These are phyloP conservation scores for Plasmodium inui DNA, from an alignment of 169 alveolate genomes.

Conservation along the genomic window DNA sequence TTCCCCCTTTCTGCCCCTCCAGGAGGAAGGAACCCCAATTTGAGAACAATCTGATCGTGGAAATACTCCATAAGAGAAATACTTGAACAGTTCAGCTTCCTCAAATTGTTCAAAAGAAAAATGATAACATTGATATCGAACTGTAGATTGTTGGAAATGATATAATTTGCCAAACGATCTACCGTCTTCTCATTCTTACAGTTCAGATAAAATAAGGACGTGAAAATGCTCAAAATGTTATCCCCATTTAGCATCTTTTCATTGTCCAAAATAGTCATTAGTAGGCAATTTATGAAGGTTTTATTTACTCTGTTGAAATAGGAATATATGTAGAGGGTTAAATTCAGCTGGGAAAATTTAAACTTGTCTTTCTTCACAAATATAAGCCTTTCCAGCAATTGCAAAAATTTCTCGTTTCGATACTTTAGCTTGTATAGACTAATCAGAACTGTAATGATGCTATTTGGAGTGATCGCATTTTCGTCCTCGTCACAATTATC, in stretches of 20 bases:
- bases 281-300: constrained; percentile 21
- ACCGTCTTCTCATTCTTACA: constrained; percentile 59
- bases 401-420: constrained; percentile 38
- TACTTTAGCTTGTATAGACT: constrained; percentile 52
- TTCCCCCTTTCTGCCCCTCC: constrained; percentile 4
- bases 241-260: constrained; percentile 16
- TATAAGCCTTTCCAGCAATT: constrained; percentile 42
- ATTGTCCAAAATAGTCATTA: constrained; percentile 33
- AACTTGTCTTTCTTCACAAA: constrained; percentile 36
- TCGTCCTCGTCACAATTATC: constrained; percentile 30
- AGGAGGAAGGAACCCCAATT: constrained; percentile 1
- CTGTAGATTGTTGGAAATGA: constrained; percentile 22
- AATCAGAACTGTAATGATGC: constrained; percentile 12
- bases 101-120: constrained; percentile 47
- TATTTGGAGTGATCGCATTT: constrained; percentile 18
- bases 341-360: constrained; percentile 45
- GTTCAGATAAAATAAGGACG: constrained; percentile 48
- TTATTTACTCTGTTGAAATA: constrained; percentile 61
- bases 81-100: constrained; percentile 25
- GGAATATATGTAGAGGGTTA: constrained; percentile 46
- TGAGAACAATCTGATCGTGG: constrained; percentile 20
- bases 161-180: constrained; percentile 23
- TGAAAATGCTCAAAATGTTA: constrained; percentile 55
- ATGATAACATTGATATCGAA: constrained; percentile 47
- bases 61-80: constrained; percentile 28